phyloP scores from a whole-genome alignment of 176 grass and related monocot species.

The Hyparrhenia diplandra region DNA sequence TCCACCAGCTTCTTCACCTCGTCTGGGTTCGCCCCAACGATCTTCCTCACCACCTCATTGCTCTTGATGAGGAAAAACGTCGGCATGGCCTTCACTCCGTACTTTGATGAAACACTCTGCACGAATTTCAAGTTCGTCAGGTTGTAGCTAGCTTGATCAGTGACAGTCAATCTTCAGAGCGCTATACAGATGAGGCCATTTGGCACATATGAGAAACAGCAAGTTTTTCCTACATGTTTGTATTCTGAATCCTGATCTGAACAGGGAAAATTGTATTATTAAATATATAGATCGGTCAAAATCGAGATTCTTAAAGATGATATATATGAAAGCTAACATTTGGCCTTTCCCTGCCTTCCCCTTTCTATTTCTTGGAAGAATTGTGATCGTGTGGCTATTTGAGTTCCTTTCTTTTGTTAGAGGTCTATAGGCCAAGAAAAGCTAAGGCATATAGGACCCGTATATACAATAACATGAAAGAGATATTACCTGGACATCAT shows the following conservation, averaged over 20 bases:
- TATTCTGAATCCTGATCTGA: neutral
- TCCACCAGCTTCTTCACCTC: constrained; percentile 70
- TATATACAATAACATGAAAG: neutral
- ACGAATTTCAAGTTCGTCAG: neutral
- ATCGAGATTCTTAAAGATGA: neutral
- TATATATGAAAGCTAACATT: neutral
- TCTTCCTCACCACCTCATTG: constrained; percentile 51
- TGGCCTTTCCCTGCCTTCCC: neutral
- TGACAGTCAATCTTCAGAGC: neutral
- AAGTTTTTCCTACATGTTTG: neutral
- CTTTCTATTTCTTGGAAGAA: neutral
- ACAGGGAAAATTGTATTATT: neutral
- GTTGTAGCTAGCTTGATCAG: neutral
- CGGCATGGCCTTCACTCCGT: constrained; percentile 94
- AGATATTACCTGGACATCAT: constrained; percentile 68
- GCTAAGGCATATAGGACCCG: neutral
- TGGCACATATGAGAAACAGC: neutral
- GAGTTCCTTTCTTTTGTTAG: neutral
- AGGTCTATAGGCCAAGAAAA: neutral
- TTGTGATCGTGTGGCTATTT: neutral
- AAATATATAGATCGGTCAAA: neutral
- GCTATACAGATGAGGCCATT: neutral
- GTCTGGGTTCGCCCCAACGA: constrained; percentile 75
- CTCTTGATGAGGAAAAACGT: constrained; percentile 78
- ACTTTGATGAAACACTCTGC: constrained; percentile 72